Evolutionary conservation across 345 rosid genomes (phyloP), one percentile per base, ranked within the genome.

Genomic region (Noccaea bulbosa): DNA sequence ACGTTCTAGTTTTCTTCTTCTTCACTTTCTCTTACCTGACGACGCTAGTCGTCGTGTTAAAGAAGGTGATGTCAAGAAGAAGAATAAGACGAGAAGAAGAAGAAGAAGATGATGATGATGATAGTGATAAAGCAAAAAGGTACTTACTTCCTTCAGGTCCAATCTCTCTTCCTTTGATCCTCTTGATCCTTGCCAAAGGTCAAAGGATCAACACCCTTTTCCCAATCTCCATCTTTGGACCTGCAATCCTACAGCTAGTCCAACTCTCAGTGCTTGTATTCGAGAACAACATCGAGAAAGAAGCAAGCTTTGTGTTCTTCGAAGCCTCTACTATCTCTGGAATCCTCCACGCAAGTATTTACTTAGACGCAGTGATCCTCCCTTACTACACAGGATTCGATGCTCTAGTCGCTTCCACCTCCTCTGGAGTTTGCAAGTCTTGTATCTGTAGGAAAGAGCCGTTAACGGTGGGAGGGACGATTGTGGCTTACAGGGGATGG

Each of bases 351-450:
- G 93, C 93, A 0, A 84, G 93, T 57, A 69, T 89, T 14, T 88
- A 88, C 76, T 65, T 89, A 69, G 97, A 91, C 62, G 61, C 96
- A 2, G 77, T 91, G 58, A 71, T 91, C 61, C 71, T 91, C 62
- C 97, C 97, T 17, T 91, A 88, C 81, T 83, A 91, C 40, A 89
- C 97, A 15, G 97, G 97, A 20, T 79, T 80, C n/a, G 97, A 89
- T 48, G 97, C 97, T 38, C 72, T 89, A 2, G 78, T 71, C 4
- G 73, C 85, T 1, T 91, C 97, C 1, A 75, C 74, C 0, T 83
- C 87, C 70, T 91, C 97, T 1, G 86, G 88, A 4, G 93, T 82
- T 43, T 91, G 97, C 54, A 73, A 49, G 16, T 82, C 97, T 34
- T 91, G 97, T 5, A 81, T 91, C 17, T 91, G 96, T 52, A 79